Evolutionary conservation across 768 basidiomycete species (phyloP).

Genomic region (Lentinula sp.): DNA sequence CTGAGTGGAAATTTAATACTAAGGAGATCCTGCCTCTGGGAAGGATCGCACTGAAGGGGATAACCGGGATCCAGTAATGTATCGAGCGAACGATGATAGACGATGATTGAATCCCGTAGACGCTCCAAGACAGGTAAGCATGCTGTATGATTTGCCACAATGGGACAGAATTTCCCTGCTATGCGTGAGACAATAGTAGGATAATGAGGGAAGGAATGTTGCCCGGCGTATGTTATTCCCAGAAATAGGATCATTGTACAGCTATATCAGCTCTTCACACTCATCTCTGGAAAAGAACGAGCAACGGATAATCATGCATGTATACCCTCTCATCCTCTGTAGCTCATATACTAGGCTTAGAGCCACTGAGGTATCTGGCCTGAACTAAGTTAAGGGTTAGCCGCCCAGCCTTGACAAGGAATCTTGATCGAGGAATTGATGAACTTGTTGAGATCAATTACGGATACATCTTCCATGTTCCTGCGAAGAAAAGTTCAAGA

Average conservation of each 20-base stretch:
- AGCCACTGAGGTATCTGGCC: no score
- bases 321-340: no score
- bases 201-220: neutral
- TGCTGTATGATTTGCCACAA: neutral
- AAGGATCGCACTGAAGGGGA: neutral
- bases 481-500: conserved; percentile 5
- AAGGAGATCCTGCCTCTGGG: neutral
- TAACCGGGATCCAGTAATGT: neutral
- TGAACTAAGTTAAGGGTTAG: neutral
- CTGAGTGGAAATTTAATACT: neutral
- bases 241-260: neutral
- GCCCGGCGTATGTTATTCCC: neutral
- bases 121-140: neutral
- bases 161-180: neutral
- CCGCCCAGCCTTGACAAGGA: neutral
- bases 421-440: conserved; percentile 3
- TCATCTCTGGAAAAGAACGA: no score
- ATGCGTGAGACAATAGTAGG: neutral
- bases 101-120: neutral
- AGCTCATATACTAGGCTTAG: no score
- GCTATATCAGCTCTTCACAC: no score
- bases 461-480: neutral
- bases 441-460: neutral
- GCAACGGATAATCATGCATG: no score
- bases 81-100: neutral